Evolutionary conservation across 192 early-diverging fungal species (phyloP), one percentile per base, ranked within the genome.

Genomic region (Glomus cerebriforme): DNA sequence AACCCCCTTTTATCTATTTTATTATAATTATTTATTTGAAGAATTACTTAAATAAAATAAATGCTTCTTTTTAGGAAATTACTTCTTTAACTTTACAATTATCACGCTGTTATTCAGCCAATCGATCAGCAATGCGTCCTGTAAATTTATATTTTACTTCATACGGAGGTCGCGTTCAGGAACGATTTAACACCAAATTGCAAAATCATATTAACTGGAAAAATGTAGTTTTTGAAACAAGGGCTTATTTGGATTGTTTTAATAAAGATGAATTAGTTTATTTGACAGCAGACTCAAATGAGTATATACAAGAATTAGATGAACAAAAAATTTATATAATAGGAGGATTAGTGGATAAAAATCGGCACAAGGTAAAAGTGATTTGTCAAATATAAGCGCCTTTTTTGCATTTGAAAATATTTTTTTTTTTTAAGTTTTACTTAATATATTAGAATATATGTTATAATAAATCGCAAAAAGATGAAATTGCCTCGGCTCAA

Each of bases 271-370:
- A 90, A 45, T 80, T 97, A 29, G 92, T 97, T 6, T 98, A 99
- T 80, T 81, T 99, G 62, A 94, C 94, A 0, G 98, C 97, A 2
- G 98, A 99, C 78, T 93, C 95, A 17, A 87, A 90, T 8, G 92
- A 95, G 69, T 86, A 86, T 19, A 76, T 96, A 22, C 79, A 88
- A 2, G 79, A 83, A 8, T 81, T 99, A 43, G 95, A 96, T 7
- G 87, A 88, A n/a, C 79, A 78, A 0, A 95, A 93, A 62, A 85
- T 90, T 6, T 99, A 99, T 82, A 80, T 99, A 19, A 92, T 99
- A 81, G 98, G 98, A 43, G 96, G 96, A 0, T 89, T 99, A 63
- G 98, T 99, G 1, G 98, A 99, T 79, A 94, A 93, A 80, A 99
- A 99, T 79, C 84, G 97, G 49, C 86, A 96, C 82, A 93, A 93